Evolutionary conservation across 208 protist species (phyloP).

Genomic region (Trypanosoma platydactyli): DNA sequence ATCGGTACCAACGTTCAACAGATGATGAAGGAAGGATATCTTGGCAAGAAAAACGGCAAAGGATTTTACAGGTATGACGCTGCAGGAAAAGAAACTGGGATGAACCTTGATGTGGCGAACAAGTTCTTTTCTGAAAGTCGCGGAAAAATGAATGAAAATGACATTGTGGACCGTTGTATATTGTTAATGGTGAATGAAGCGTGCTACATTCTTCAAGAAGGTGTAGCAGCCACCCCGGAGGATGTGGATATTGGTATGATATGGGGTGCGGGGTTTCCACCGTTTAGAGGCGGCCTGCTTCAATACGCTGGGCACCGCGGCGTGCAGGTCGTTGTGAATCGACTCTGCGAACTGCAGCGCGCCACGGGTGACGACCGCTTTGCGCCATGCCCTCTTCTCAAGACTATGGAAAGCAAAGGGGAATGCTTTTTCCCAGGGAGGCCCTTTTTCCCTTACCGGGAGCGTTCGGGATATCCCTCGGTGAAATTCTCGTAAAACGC

Average conservation of each 20-base stretch:
- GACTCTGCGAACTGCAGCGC: constrained; percentile 48
- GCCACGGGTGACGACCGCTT: constrained; percentile 59
- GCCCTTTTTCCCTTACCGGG: constrained; percentile 74
- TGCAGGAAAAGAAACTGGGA: constrained; percentile 64
- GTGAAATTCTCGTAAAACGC: constrained; percentile 34
- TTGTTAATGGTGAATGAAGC: constrained; percentile 90
- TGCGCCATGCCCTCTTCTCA: constrained; percentile 50
- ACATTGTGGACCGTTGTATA: constrained; percentile 83
- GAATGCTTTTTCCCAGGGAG: constrained; percentile 76
- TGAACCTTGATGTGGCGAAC: constrained; percentile 35
- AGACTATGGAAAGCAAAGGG: constrained; percentile 59
- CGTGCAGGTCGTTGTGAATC: constrained; percentile 46
- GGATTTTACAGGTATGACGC: constrained; percentile 88
- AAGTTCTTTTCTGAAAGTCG: constrained; percentile 41
- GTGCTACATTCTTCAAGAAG: constrained; percentile 64
- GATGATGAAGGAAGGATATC: constrained; percentile 63
- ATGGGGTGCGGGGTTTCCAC: constrained; percentile 84
- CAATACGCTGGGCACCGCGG: constrained; percentile 80
- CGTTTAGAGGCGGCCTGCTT: constrained; percentile 80
- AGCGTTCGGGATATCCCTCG: constrained; percentile 60
- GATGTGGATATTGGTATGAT: constrained; percentile 89
- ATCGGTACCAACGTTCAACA: constrained; percentile 43
- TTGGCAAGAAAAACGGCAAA: constrained; percentile 87
- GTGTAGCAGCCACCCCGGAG: constrained; percentile 58
- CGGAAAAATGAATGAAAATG: constrained; percentile 34